phyloP scores from a whole-genome alignment of 805 yeast species.

The Yarrowia yakushimensis region DNA sequence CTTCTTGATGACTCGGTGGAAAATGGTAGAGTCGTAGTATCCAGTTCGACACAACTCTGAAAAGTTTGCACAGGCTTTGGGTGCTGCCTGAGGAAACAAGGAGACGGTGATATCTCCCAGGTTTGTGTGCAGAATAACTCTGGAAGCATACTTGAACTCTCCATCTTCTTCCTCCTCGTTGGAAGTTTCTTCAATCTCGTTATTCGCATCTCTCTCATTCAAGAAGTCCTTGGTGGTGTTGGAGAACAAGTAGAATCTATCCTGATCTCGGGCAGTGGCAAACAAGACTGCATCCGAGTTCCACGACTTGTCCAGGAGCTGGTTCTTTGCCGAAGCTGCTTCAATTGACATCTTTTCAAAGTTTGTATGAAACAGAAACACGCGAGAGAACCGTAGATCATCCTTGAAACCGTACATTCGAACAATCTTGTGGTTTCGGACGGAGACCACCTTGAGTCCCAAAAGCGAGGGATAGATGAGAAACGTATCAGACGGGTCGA shows the following conservation, averaged over 20 bases:
- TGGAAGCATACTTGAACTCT: conserved; percentile 26
- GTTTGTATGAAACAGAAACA: conserved; percentile 38
- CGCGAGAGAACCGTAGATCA: conserved; percentile 32
- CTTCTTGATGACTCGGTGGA: conserved; percentile 45
- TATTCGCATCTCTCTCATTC: conserved; percentile 34
- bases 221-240: conserved; percentile 29
- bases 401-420: conserved; percentile 38
- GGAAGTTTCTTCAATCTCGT: conserved; percentile 28
- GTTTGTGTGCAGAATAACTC: conserved; percentile 41
- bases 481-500: conserved; percentile 37
- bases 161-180: conserved; percentile 30
- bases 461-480: conserved; percentile 34
- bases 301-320: conserved; percentile 33
- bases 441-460: conserved; percentile 38
- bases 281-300: conserved; percentile 36
- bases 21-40: conserved; percentile 42
- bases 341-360: conserved; percentile 34
- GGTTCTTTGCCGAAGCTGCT: conserved; percentile 38
- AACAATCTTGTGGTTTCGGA: conserved; percentile 32
- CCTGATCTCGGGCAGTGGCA: conserved; percentile 32
- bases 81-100: conserved; percentile 40
- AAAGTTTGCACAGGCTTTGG: conserved; percentile 45
- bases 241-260: conserved; percentile 36
- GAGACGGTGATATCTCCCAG: conserved; percentile 44
- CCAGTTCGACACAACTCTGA: conserved; percentile 38